Conservation (phyloP, 1,284 basidiomycete genomes). For the Fomitopsis palustris region DNA sequence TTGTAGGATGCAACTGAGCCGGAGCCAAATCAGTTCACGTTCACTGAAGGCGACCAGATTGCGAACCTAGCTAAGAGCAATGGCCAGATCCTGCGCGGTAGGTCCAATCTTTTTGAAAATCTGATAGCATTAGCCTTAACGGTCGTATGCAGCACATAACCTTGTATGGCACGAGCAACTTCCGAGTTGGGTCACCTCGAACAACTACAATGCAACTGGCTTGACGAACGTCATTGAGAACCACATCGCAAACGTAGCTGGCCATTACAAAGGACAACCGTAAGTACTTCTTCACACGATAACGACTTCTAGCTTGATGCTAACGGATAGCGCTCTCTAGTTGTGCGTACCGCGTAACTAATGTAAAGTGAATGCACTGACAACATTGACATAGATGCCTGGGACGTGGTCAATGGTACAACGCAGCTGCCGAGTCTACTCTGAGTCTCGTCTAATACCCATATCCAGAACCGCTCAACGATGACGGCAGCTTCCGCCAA, state of each 20-base stretch:
- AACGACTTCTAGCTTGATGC: too few species aligned
- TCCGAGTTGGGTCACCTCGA: constrained; percentile 45
- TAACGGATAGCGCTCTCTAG: constrained; percentile 8
- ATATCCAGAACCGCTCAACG: constrained; percentile 49
- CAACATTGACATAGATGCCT: constrained; percentile 19
- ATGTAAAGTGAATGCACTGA: constrained; percentile 2
- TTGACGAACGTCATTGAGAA: constrained; percentile 42
- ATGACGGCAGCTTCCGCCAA: constrained; percentile 49
- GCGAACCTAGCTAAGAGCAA: constrained; percentile 44
- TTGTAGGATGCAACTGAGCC: constrained; percentile 51
- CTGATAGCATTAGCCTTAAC: neutral
- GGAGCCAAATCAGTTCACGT: constrained; percentile 43
- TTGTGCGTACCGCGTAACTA: constrained; percentile 16
- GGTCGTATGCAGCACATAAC: constrained; percentile 36
- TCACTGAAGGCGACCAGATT: constrained; percentile 41
- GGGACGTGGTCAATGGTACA: constrained; percentile 40
- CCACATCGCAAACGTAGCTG: constrained; percentile 44
- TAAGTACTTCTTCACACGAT: constrained; percentile 24
- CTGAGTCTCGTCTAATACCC: neutral
- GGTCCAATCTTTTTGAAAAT: neutral
- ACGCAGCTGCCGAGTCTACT: neutral
- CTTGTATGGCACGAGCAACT: constrained; percentile 58
- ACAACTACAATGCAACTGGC: constrained; percentile 39
- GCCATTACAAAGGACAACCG: constrained; percentile 48
- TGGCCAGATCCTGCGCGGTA: constrained; percentile 32